Evolutionary conservation across 2,329 filamentous ascomycete species (phyloP).

Genomic region (Amesomyces nigricolor): DNA sequence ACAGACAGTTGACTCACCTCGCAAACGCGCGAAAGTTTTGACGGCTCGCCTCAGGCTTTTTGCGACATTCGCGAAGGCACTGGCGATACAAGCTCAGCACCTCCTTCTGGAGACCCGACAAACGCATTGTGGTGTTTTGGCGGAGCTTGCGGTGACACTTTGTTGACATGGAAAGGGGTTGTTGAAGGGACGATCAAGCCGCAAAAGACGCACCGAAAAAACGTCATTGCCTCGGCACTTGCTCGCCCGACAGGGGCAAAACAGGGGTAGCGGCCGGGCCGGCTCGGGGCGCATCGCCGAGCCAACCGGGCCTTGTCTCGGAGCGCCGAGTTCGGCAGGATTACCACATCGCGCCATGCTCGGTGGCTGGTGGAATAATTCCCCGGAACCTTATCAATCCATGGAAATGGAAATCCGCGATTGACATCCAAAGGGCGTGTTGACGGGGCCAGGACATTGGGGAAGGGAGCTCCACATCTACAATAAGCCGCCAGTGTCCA

Average conservation of each 20-base stretch:
- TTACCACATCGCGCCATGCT: background rate
- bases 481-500: background rate
- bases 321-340: slow-evolving; percentile 9
- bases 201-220: slow-evolving; percentile 4
- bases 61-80: slow-evolving; percentile 74
- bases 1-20: slow-evolving; percentile 41
- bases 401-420: background rate
- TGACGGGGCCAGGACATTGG: no score
- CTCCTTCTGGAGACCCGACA: slow-evolving; percentile 86
- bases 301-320: slow-evolving; percentile 5
- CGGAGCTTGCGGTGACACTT: background rate
- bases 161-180: background rate
- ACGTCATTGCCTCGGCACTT: slow-evolving; percentile 8
- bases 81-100: slow-evolving; percentile 80
- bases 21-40: slow-evolving; percentile 59
- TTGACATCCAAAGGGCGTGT: no score
- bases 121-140: slow-evolving; percentile 35
- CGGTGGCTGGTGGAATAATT: slow-evolving; percentile 16
- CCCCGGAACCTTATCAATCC: background rate
- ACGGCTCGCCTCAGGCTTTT: slow-evolving; percentile 60
- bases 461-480: background rate
- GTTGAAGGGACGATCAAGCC: background rate
- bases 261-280: background rate
- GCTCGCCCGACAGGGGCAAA: background rate
- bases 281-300: background rate